Base-by-base conservation (phyloP, 2,329 filamentous ascomycete species). In the Cryphonectria japonica region DNA sequence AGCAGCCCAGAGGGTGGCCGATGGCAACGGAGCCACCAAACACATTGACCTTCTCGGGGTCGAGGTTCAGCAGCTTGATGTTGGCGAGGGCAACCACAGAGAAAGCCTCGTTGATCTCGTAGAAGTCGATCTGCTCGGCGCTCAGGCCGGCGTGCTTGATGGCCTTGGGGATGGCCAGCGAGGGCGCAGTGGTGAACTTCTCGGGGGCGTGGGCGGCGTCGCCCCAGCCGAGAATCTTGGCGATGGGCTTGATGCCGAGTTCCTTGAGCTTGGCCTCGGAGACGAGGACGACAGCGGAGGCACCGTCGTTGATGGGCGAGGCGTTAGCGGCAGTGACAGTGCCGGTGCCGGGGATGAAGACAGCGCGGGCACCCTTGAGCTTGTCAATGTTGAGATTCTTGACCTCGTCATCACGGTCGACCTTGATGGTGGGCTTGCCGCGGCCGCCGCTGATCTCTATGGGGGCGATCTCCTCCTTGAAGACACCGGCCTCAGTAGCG, bases 21-120 rank as follows among this genome's bases (percentile, higher is more conserved):
- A 99, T 92, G 78, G 96, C 96, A 73, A 99, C 96, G 69, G 96
- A 93, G 80, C 96, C 96, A 79, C 96, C 96, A 79, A 94, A 95
- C 70, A 98, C 86, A 84, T 99, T 99, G 80, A 99, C 95, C 84
- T 94, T 97, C 72, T 95, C 93, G 75, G 93, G 88, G 74, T 86
- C 86, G 70, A 99, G 84, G 73, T 86, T 87, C 57, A 99, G 90
- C 69, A 98, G 82, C 89, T 99, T 97, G 85, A 97, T 90, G 86
- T 99, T 99, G 76, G 96, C 95, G 67, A 99, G 88, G 54, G 96
- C 94, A 74, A 99, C 96, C 66, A 97, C 96, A 74, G 93, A 96
- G 87, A 99, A 99, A 59, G 96, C 96, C 87, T 99, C 96, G 86
- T 99, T 99, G 87, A 99, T 98, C 87, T 99, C 96, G 82, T 96